Conservation (phyloP, 2,329 filamentous ascomycete genomes). For the Beauveria australis region DNA sequence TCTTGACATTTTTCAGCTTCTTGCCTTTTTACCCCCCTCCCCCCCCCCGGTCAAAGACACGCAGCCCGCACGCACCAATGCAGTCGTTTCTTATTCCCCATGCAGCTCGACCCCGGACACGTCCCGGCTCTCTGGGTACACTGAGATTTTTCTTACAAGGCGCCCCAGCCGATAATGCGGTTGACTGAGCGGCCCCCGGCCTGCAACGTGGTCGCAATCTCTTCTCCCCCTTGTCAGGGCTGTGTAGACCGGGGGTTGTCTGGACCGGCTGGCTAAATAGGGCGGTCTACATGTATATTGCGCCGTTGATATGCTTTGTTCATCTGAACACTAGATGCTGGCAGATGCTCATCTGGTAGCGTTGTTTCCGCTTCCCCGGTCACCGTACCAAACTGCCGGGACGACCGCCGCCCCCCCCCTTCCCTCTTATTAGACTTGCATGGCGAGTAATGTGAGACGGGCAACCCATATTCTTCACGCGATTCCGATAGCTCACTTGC, state of each 20-base stretch:
- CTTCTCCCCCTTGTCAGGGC: not conserved
- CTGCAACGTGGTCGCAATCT: not conserved
- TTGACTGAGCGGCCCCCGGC: not conserved
- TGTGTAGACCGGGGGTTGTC: not conserved
- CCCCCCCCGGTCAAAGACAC: not conserved
- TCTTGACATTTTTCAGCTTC: not conserved
- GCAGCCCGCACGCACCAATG: not conserved
- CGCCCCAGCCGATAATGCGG: not conserved
- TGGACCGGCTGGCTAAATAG: not conserved
- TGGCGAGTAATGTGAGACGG: not conserved
- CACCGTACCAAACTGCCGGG: not conserved
- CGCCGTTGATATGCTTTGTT: too few species aligned
- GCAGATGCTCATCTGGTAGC: not conserved
- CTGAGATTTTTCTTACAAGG: not conserved
- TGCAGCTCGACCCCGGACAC: not conserved
- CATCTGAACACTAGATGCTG: not conserved
- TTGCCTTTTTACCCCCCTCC: not conserved
- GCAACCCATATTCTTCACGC: not conserved
- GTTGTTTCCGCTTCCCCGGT: not conserved
- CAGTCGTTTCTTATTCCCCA: slow-evolving; percentile 2
- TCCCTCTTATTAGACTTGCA: too few species aligned
- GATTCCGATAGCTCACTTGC: slow-evolving; percentile 1
- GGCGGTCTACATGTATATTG: not conserved
- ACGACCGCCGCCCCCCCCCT: not conserved
- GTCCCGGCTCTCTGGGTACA: not conserved